These are phyloP conservation scores for Bacidia rubella DNA, from an alignment of 495 filamentous ascomycete species.

Conservation along the genomic window DNA sequence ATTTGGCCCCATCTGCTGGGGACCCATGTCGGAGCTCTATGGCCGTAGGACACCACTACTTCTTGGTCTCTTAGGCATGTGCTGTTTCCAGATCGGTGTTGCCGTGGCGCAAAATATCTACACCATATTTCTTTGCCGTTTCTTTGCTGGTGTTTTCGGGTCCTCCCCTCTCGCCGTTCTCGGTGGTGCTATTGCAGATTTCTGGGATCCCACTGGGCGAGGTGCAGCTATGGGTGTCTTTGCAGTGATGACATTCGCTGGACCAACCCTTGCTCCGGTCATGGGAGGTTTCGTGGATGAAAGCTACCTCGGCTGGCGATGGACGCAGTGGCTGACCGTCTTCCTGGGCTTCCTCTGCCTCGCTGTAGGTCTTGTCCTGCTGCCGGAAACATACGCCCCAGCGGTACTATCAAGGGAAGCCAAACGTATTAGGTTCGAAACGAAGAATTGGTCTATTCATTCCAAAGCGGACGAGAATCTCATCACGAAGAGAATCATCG, in stretches of 20 bases:
- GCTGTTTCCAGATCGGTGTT: slow-evolving; percentile 49
- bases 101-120: slow-evolving; percentile 45
- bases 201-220: slow-evolving; percentile 46
- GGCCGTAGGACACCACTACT: slow-evolving; percentile 44
- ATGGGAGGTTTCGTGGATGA: slow-evolving; percentile 46
- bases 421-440: slow-evolving; percentile 41
- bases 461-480: slow-evolving; percentile 43
- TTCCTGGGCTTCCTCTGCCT: slow-evolving; percentile 41
- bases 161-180: slow-evolving; percentile 49
- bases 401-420: slow-evolving; percentile 43
- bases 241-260: slow-evolving; percentile 39
- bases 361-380: slow-evolving; percentile 31
- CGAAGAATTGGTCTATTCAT: slow-evolving; percentile 46
- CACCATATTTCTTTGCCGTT: slow-evolving; percentile 46
- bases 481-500: slow-evolving; percentile 32
- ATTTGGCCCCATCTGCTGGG: slow-evolving; percentile 41
- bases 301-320: slow-evolving; percentile 46
- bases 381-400: slow-evolving; percentile 48
- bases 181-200: slow-evolving; percentile 46
- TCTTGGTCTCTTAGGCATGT: slow-evolving; percentile 40
- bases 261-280: slow-evolving; percentile 37
- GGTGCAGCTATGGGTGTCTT: slow-evolving; percentile 48
- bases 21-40: slow-evolving; percentile 41
- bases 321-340: slow-evolving; percentile 51
- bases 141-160: slow-evolving; percentile 49